These are phyloP conservation scores for Chalaropsis thielavioides DNA, from an alignment of 2,329 filamentous ascomycete genomes.

Conservation along the genomic window DNA sequence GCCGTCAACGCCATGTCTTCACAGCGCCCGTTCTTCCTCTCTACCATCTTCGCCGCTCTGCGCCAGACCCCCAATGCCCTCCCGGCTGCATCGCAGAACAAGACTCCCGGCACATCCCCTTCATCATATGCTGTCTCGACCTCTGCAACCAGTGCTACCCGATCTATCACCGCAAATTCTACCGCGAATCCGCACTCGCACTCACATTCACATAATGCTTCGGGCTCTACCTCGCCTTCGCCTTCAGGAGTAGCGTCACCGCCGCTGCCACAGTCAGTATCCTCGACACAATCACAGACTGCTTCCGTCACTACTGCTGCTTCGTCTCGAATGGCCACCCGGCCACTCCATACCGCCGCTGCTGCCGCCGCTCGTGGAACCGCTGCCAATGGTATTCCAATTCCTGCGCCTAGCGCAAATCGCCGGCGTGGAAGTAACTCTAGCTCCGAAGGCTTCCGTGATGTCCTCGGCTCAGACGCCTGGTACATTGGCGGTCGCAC, in stretches of 20 bases:
- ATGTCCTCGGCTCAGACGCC: conserved; percentile 57
- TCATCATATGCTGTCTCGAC: conserved; percentile 20
- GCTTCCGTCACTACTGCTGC: conserved; percentile 13
- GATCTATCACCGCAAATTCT: conserved; percentile 21
- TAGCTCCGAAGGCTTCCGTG: conserved; percentile 60
- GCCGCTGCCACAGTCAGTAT: conserved; percentile 15
- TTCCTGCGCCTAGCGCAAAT: conserved; percentile 22
- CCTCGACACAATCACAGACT: conserved; percentile 21
- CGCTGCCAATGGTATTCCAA: conserved; percentile 26
- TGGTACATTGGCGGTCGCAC: conserved; percentile 72
- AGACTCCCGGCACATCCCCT: conserved; percentile 25
- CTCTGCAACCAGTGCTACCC: conserved; percentile 18
- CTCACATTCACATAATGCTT: conserved; percentile 8
- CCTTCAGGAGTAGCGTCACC: conserved; percentile 17
- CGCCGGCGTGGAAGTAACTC: conserved; percentile 57
- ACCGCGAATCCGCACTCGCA: conserved; percentile 14
- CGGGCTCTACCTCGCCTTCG: conserved; percentile 23
- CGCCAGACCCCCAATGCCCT: conserved; percentile 30
- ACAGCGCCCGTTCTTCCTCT: conserved; percentile 42
- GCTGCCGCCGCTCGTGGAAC: conserved; percentile 22
- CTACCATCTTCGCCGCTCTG: conserved; percentile 42
- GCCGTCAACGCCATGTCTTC: conserved; percentile 22
- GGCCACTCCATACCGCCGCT: conserved; percentile 3
- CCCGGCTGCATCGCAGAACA: conserved; percentile 24
- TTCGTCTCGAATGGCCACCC: conserved; percentile 2